These are phyloP conservation scores for Vararia minispora DNA, from an alignment of 768 basidiomycete species.

Conservation along the genomic window DNA sequence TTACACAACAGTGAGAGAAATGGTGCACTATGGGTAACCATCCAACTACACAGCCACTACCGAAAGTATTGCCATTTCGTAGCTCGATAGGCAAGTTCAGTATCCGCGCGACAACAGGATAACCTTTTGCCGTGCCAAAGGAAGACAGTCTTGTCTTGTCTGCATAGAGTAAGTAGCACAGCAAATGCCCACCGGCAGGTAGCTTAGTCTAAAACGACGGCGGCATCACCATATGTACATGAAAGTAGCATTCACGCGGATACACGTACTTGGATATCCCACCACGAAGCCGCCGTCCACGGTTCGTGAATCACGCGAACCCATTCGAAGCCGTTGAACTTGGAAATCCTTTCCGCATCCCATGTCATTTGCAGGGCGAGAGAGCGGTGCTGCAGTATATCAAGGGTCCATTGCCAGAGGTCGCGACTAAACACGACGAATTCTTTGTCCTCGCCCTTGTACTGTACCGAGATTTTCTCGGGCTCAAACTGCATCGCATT, in stretches of 20 bases:
- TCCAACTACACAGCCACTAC: conserved; percentile 15
- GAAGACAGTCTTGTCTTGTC: conserved; percentile 15
- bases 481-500: too few species aligned
- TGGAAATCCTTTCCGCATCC: too few species aligned
- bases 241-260: not conserved
- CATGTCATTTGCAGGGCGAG: too few species aligned
- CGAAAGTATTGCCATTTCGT: conserved; percentile 7
- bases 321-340: too few species aligned
- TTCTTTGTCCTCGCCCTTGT: too few species aligned
- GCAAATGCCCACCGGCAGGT: conserved; percentile 4
- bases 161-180: conserved; percentile 12
- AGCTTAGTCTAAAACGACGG: conserved; percentile 1
- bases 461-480: too few species aligned
- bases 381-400: too few species aligned
- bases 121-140: conserved; percentile 12
- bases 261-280: conserved; percentile 3
- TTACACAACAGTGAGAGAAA: not conserved
- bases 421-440: too few species aligned
- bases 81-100: conserved; percentile 11
- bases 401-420: too few species aligned
- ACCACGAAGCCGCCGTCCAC: conserved; percentile 2
- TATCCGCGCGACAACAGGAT: conserved; percentile 12
- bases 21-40: conserved; percentile 18
- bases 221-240: not conserved
- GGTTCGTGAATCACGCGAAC: conserved; percentile 1